These are phyloP conservation scores for Paecilomyces fulvus DNA, from an alignment of 2,329 filamentous ascomycete species.

Conservation along the genomic window DNA sequence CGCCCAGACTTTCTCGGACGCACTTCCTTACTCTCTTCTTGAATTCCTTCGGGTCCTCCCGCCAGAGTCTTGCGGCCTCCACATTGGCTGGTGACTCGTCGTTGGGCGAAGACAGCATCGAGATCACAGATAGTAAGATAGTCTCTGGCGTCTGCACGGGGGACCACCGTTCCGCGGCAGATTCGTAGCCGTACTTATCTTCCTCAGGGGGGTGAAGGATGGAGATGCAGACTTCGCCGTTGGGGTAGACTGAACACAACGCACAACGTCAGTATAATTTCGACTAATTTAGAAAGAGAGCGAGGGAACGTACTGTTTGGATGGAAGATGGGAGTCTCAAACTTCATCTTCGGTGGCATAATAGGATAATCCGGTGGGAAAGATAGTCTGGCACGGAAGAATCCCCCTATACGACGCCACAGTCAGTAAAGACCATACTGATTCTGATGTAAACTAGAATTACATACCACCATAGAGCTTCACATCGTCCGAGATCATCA, in stretches of 20 bases:
- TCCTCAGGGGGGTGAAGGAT: constrained; percentile 94
- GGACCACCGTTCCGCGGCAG: constrained; percentile 81
- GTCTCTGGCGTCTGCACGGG: constrained; percentile 94
- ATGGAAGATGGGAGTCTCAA: constrained; percentile 81
- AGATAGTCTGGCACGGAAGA: constrained; percentile 75
- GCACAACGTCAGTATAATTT: constrained; percentile 2
- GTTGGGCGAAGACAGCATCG: constrained; percentile 84
- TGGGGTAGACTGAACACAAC: constrained; percentile 57
- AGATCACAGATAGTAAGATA: constrained; percentile 85
- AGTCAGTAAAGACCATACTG: background rate
- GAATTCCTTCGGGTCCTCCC: constrained; percentile 73
- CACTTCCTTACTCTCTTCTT: constrained; percentile 67
- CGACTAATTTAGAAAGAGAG: background rate
- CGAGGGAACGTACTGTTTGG: constrained; percentile 59
- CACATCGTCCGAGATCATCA: constrained; percentile 94
- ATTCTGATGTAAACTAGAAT: background rate
- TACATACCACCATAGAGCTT: constrained; percentile 80
- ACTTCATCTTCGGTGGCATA: constrained; percentile 80
- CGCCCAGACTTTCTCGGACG: constrained; percentile 72
- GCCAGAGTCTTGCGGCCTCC: constrained; percentile 80
- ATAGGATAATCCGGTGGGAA: constrained; percentile 85
- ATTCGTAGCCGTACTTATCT: constrained; percentile 89
- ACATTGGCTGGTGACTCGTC: constrained; percentile 94
- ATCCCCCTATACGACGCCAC: constrained; percentile 56
- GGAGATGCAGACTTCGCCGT: constrained; percentile 87